A percentile compares a stretch with the other conserved stretches of the same genome.
phyloP scores from a whole-genome alignment of 305 asterid genomes.

The Fraxinus paxiana region DNA sequence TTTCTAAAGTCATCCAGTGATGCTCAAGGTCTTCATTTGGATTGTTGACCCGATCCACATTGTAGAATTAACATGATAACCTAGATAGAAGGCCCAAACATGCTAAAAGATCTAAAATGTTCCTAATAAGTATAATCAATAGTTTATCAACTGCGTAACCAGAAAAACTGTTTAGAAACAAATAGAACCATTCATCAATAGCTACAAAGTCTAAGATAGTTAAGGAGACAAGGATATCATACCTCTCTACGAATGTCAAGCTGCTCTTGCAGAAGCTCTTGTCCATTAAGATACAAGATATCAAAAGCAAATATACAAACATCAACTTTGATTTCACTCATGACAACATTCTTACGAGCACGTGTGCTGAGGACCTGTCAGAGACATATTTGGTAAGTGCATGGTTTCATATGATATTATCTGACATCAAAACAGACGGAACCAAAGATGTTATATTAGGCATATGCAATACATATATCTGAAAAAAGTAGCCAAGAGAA shows the following conservation, averaged over 20 bases:
- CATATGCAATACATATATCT: slow-evolving; percentile 1
- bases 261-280: slow-evolving; percentile 81
- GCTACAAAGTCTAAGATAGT: slow-evolving; percentile 7
- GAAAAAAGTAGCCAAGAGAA: not conserved
- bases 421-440: not conserved
- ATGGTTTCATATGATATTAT: slow-evolving; percentile 3
- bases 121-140: slow-evolving; percentile 2
- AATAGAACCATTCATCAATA: slow-evolving; percentile 9
- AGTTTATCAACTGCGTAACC: slow-evolving; percentile 13
- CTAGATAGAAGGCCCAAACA: slow-evolving; percentile 5
- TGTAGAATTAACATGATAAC: not conserved
- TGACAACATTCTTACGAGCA: slow-evolving; percentile 81
- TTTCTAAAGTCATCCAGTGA: not conserved
- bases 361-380: slow-evolving; percentile 83
- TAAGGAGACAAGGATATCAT: slow-evolving; percentile 22
- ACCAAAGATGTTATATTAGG: not conserved
- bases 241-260: slow-evolving; percentile 86
- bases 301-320: slow-evolving; percentile 95
- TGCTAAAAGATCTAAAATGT: slow-evolving; percentile 14
- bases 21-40: slow-evolving; percentile 13
- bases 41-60: not conserved
- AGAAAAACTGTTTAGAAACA: not conserved
- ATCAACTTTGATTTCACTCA: slow-evolving; percentile 70
- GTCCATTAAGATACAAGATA: slow-evolving; percentile 77
- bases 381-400: slow-evolving; percentile 25